Evolutionary conservation across 495 filamentous ascomycete genomes (phyloP).

Genomic region (Talaromyces stipitatus): DNA sequence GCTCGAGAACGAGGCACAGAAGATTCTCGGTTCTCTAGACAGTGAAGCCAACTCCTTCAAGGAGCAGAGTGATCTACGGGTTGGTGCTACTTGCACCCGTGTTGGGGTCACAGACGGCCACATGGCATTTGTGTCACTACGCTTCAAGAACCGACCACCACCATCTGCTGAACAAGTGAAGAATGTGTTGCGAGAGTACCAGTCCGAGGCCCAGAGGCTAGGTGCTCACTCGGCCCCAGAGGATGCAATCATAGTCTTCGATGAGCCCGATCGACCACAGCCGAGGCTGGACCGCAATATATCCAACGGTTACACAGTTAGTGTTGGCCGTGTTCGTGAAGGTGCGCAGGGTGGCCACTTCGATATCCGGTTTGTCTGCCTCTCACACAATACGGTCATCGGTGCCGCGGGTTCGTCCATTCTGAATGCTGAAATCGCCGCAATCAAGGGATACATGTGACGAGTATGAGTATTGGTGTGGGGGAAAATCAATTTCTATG

Average conservation of each 20-base stretch:
- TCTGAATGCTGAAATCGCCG: conserved; percentile 86
- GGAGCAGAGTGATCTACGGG: conserved; percentile 52
- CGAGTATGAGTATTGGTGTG: too few relatives aligned
- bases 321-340: conserved; percentile 69
- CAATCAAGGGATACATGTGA: conserved; percentile 83
- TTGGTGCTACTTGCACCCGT: conserved; percentile 76
- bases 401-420: conserved; percentile 92
- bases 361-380: conserved; percentile 73
- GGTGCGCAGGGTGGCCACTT: conserved; percentile 65
- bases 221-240: conserved; percentile 71
- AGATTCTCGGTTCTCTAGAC: conserved; percentile 71
- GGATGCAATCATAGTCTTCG: conserved; percentile 66
- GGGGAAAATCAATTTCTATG: too few relatives aligned
- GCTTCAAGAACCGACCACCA: conserved; percentile 53
- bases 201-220: conserved; percentile 64
- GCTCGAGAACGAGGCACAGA: conserved; percentile 75
- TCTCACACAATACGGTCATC: conserved; percentile 88
- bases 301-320: conserved; percentile 69
- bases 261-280: conserved; percentile 74
- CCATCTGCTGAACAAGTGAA: conserved; percentile 60
- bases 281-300: conserved; percentile 75
- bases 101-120: conserved; percentile 81
- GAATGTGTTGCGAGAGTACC: conserved; percentile 61
- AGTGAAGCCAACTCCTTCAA: conserved; percentile 57
- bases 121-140: conserved; percentile 71